Evolutionary conservation across 2,329 filamentous ascomycete genomes (phyloP).

Genomic region (Curvularia eragrostidis): DNA sequence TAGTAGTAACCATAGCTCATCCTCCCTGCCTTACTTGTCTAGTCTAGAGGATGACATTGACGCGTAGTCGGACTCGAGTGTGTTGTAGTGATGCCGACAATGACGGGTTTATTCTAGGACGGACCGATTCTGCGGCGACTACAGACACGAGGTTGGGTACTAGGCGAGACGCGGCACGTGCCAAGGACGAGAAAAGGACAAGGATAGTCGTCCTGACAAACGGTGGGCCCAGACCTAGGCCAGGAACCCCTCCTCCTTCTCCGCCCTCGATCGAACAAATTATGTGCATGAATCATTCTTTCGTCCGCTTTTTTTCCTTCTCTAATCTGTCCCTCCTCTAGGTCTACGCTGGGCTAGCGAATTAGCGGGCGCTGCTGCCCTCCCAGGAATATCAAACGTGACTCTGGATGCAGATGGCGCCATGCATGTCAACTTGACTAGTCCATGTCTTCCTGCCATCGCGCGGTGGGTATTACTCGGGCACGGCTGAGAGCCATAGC

Average conservation of each 20-base stretch:
- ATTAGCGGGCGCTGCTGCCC: background rate
- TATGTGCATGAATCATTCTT: background rate
- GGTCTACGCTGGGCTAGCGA: background rate
- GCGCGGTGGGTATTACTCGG: slow-evolving; percentile 7
- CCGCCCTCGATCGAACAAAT: background rate
- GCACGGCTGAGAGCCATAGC: background rate
- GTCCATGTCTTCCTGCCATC: slow-evolving; percentile 38
- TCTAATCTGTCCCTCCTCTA: background rate
- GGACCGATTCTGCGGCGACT: background rate
- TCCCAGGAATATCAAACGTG: slow-evolving; percentile 11
- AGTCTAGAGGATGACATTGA: background rate
- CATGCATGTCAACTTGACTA: slow-evolving; percentile 25
- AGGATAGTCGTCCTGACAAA: background rate
- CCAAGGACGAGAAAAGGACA: background rate
- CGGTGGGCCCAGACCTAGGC: background rate
- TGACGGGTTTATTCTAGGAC: background rate
- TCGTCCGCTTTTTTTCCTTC: background rate
- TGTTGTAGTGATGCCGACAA: background rate
- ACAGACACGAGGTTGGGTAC: background rate
- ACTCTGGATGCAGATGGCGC: slow-evolving; percentile 33
- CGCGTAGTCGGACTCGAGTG: background rate
- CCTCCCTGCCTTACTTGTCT: too few species aligned
- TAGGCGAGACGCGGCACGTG: background rate
- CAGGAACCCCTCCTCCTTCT: background rate
- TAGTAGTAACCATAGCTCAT: background rate